Percentiles rank a stretch among this genome's conserved stretches.
Evolutionary conservation across 768 basidiomycete genomes (phyloP).

Genomic region (Clathrus columnatus): DNA sequence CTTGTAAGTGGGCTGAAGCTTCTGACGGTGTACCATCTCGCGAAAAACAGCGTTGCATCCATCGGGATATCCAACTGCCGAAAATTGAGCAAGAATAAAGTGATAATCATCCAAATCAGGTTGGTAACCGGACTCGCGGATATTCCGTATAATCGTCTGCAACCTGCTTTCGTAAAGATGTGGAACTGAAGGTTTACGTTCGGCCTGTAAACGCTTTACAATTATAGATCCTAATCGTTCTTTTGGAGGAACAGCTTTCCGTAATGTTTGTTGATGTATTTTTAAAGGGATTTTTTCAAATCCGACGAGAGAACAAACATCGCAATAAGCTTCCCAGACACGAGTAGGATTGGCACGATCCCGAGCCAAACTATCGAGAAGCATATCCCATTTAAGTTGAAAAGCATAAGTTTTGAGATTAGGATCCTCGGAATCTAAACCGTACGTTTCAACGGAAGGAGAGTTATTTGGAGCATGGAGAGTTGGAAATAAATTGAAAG

Average conservation of each 20-base stretch:
- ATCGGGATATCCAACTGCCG: slow-evolving; percentile 59
- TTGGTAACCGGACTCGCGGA: slow-evolving; percentile 41
- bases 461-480: background rate
- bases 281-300: slow-evolving; percentile 48
- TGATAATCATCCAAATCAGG: slow-evolving; percentile 59
- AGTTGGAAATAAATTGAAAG: background rate
- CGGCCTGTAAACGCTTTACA: slow-evolving; percentile 33
- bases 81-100: slow-evolving; percentile 66
- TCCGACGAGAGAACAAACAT: slow-evolving; percentile 41
- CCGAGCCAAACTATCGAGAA: slow-evolving; percentile 23
- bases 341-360: slow-evolving; percentile 32
- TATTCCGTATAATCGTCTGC: slow-evolving; percentile 60
- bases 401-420: background rate
- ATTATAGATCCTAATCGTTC: slow-evolving; percentile 35
- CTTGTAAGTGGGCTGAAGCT: slow-evolving; percentile 39
- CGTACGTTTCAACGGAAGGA: background rate
- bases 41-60: slow-evolving; percentile 53
- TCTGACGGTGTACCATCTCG: slow-evolving; percentile 39
- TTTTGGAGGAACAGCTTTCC: slow-evolving; percentile 49
- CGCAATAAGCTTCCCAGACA: slow-evolving; percentile 61
- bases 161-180: slow-evolving; percentile 62
- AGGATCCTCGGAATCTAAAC: background rate
- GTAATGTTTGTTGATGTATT: slow-evolving; percentile 61
- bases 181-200: slow-evolving; percentile 28
- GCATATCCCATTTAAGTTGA: slow-evolving; percentile 19